Evolutionary conservation across 352 stramenopile species (phyloP), one percentile per base, ranked within the genome.

Genomic region (Hyaloperonospora brassicae): DNA sequence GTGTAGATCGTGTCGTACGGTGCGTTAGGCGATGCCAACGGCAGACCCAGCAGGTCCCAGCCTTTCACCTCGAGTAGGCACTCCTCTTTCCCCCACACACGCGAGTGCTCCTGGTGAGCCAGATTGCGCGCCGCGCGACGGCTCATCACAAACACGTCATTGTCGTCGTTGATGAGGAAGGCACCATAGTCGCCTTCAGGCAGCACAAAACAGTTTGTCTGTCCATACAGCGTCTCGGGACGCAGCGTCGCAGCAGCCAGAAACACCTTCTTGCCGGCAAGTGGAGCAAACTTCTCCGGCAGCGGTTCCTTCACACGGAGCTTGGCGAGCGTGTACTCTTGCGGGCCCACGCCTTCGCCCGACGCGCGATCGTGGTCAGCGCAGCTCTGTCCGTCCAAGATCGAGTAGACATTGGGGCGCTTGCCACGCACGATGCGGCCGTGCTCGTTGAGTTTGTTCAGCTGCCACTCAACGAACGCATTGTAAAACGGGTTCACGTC

Each of bases 191-290:
- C 93, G 53, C 96, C 97, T 21, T 97, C 90, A 8, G 97, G 97
- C 39, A 99, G 83, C 58, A 99, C 95, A 64, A 98, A 99, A 84
- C 97, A 99, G 83, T 99, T 99, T 11, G 97, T 99, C 84, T 99
- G 97, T 47, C 97, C 97, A 69, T 98, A 98, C 92, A 99, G 99
- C 43, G 97, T 99, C 78, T 99, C 97, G 0, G 97, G 95, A 55
- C 97, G 91, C 31, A 99, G 83, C 31, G 97, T 99, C 5, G 97
- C 97, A 1, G 97, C 95, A 4, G 97, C 96, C 40, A 99, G 68
- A 72, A 93, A 99, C 11, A 99, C 91, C 45, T 93, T 92, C 64
- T 96, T 89, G 55, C 82, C 85, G 1, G 68, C 61, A 22, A 98
- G 74, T 6, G 78, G 35, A 31, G 74, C 61, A 10, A 97, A 62